These are phyloP conservation scores for Exophiala aquamarina DNA, from an alignment of 2,329 filamentous ascomycete genomes.

Conservation along the genomic window DNA sequence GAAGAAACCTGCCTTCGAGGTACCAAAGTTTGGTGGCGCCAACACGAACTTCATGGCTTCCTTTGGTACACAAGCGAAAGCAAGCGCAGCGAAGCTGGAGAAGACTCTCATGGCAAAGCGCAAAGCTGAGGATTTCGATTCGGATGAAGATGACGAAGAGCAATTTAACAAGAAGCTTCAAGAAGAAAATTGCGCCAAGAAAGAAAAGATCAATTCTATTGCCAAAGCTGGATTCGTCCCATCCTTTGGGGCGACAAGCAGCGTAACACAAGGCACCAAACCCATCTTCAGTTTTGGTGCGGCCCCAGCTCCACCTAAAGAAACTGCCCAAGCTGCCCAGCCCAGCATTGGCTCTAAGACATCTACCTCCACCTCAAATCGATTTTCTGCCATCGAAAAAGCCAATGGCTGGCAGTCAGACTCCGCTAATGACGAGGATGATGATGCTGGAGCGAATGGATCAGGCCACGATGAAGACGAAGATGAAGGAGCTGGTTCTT, in stretches of 20 bases:
- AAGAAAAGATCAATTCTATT: slow-evolving; percentile 40
- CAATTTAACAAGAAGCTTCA: slow-evolving; percentile 49
- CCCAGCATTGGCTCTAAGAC: slow-evolving; percentile 1
- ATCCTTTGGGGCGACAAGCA: slow-evolving; percentile 14
- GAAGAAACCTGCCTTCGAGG: slow-evolving; percentile 25
- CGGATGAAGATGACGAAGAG: slow-evolving; percentile 52
- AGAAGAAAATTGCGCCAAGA: slow-evolving; percentile 47
- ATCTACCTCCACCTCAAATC: slow-evolving; percentile 17
- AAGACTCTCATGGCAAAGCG: slow-evolving; percentile 48
- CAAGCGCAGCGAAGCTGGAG: slow-evolving; percentile 39
- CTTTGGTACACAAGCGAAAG: slow-evolving; percentile 38
- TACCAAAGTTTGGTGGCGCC: slow-evolving; percentile 37
- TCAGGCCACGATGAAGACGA: slow-evolving; percentile 13
- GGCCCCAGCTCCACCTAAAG: slow-evolving; percentile 22
- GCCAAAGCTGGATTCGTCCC: slow-evolving; percentile 33
- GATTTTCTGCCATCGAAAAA: slow-evolving; percentile 11
- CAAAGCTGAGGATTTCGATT: slow-evolving; percentile 53
- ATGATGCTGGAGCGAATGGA: slow-evolving; percentile 16
- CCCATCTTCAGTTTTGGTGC: slow-evolving; percentile 33
- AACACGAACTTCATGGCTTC: slow-evolving; percentile 41
- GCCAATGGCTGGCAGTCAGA: slow-evolving; percentile 1
- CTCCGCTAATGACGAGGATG: slow-evolving; percentile 15
- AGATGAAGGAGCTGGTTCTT: slow-evolving; percentile 17
- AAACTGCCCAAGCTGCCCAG: slow-evolving; percentile 25
- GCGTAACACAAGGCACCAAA: slow-evolving; percentile 3